Percentiles rank a stretch among this genome's conserved stretches.
Evolutionary conservation across 2,329 filamentous ascomycete species (phyloP).

Genomic region (Aspergillus cejpii): DNA sequence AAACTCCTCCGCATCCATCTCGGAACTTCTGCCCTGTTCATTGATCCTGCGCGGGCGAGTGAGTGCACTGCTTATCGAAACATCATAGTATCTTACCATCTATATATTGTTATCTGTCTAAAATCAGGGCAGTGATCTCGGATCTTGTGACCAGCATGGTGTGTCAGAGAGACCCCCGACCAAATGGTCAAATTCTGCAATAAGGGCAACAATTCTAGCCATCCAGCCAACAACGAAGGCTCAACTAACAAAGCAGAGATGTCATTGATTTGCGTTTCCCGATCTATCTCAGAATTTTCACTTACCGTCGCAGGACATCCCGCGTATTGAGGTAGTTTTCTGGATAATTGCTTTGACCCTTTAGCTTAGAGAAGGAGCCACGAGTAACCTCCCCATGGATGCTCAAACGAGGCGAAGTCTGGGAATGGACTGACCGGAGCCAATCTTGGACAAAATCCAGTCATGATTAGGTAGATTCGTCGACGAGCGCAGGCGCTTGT

Average conservation of each 20-base stretch:
- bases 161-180: constrained; percentile 54
- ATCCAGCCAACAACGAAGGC: constrained; percentile 49
- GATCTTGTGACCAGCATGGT: constrained; percentile 51
- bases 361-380: constrained; percentile 5
- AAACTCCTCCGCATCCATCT: constrained; percentile 54
- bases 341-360: constrained; percentile 38
- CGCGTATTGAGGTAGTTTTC: constrained; percentile 51
- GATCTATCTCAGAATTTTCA: background rate
- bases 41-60: constrained; percentile 22
- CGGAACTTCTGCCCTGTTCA: constrained; percentile 40
- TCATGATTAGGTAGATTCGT: constrained; percentile 21
- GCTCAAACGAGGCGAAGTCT: background rate
- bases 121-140: constrained; percentile 56
- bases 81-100: constrained; percentile 34
- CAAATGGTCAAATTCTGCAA: constrained; percentile 55
- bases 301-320: constrained; percentile 50
- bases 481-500: constrained; percentile 20
- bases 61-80: background rate
- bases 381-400: background rate
- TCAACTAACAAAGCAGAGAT: constrained; percentile 36
- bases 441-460: constrained; percentile 44
- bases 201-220: constrained; percentile 54
- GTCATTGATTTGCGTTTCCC: background rate
- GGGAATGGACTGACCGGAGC: constrained; percentile 37
- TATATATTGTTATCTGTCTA: constrained; percentile 53